Conservation (phyloP, 768 basidiomycete species). For the Boletus subcaerulescens region DNA sequence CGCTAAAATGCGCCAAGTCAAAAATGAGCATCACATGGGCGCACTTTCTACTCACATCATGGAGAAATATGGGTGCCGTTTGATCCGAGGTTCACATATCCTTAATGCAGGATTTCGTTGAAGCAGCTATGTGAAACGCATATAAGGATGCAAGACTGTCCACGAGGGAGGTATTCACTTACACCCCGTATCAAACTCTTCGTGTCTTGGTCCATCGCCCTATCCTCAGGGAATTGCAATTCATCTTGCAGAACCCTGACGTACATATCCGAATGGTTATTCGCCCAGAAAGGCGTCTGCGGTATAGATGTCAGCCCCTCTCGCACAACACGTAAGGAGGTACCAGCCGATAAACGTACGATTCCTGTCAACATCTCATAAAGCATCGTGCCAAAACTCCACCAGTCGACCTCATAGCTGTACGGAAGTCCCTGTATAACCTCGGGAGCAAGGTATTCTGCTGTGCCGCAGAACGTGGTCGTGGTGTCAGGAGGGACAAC, state of each 20-base stretch:
- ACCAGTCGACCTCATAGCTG: conserved; percentile 96
- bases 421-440: conserved; percentile 90
- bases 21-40: conserved; percentile 5
- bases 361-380: conserved; percentile 97
- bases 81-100: conserved; percentile 91
- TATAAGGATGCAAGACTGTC: conserved; percentile 6
- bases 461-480: conserved; percentile 92
- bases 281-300: conserved; percentile 90
- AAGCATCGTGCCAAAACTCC: conserved; percentile 97
- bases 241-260: conserved; percentile 89
- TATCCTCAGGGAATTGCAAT: conserved; percentile 83
- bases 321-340: conserved; percentile 14
- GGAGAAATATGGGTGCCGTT: conserved; percentile 91
- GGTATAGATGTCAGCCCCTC: conserved; percentile 15
- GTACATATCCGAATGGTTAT: conserved; percentile 95
- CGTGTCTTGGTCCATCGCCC: conserved; percentile 91
- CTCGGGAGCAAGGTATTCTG: conserved; percentile 95
- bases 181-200: conserved; percentile 94
- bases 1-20: conserved; percentile 45
- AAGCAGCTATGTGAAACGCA: conserved; percentile 56
- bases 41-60: conserved; percentile 65
- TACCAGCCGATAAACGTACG: conserved; percentile 41
- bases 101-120: conserved; percentile 90
- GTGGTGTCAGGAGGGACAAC: conserved; percentile 61
- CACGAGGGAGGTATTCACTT: conserved; percentile 31